These are phyloP conservation scores for Syzygium jambos DNA, from an alignment of 345 rosid species.

Conservation along the genomic window DNA sequence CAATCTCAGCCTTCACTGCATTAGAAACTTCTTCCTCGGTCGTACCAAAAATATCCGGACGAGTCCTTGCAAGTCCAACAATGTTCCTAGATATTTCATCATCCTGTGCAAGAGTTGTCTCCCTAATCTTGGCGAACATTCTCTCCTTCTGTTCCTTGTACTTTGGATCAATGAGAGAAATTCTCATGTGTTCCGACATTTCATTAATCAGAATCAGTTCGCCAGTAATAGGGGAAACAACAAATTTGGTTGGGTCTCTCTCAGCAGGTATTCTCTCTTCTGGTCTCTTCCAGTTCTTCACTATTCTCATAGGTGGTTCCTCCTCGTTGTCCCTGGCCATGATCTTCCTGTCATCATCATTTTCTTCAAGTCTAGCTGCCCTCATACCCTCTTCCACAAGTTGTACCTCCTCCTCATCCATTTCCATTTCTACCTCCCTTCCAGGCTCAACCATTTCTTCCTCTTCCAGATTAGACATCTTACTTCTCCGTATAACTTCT, in stretches of 20 bases:
- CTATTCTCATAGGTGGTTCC: constrained; percentile 84
- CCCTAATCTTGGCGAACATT: constrained; percentile 91
- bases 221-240: constrained; percentile 78
- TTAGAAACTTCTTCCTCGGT: constrained; percentile 95
- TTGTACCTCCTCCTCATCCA: constrained; percentile 90
- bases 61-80: constrained; percentile 74
- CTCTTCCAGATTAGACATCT: constrained; percentile 53
- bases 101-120: constrained; percentile 87
- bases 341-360: constrained; percentile 26
- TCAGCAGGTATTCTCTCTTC: constrained; percentile 77
- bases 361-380: constrained; percentile 57
- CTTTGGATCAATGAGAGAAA: constrained; percentile 88
- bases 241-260: constrained; percentile 74
- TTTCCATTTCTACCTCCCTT: constrained; percentile 89
- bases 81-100: constrained; percentile 88
- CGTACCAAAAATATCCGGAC: constrained; percentile 94
- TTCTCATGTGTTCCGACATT: constrained; percentile 93
- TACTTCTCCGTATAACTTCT: constrained; percentile 78
- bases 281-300: constrained; percentile 93
- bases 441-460: constrained; percentile 74
- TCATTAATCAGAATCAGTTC: constrained; percentile 83
- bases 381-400: constrained; percentile 89
- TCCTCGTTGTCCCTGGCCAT: constrained; percentile 32
- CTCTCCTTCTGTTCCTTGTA: constrained; percentile 91
- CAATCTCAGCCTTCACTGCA: constrained; percentile 91